Conservation (phyloP, 1,139 yeast species). For the Nakaseomyces nivariensis region DNA sequence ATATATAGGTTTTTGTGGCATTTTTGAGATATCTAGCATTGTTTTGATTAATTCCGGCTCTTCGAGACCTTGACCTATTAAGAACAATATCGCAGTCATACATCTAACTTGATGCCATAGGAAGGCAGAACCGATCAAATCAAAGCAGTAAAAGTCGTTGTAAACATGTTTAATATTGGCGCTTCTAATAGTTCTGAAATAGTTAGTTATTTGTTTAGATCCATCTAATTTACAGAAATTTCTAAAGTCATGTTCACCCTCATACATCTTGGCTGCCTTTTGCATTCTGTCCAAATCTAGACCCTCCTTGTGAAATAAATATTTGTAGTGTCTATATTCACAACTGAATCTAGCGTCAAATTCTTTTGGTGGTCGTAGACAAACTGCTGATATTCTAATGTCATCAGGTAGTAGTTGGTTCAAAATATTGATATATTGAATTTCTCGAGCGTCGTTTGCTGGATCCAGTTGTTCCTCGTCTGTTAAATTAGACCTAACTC, state of each 20-base stretch:
- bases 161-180: slow-evolving; percentile 41
- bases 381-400: slow-evolving; percentile 70
- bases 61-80: slow-evolving; percentile 75
- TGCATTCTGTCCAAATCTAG: slow-evolving; percentile 61
- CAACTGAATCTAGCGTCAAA: slow-evolving; percentile 96
- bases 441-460: slow-evolving; percentile 50
- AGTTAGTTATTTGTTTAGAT: slow-evolving; percentile 80
- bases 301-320: slow-evolving; percentile 49
- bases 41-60: slow-evolving; percentile 44
- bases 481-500: slow-evolving; percentile 58
- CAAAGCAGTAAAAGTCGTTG: slow-evolving; percentile 51
- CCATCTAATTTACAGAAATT: slow-evolving; percentile 94
- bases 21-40: slow-evolving; percentile 47
- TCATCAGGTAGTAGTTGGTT: slow-evolving; percentile 75
- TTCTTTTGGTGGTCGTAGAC: slow-evolving; percentile 68
- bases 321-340: slow-evolving; percentile 69
- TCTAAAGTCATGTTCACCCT: slow-evolving; percentile 83
- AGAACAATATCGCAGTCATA: slow-evolving; percentile 75
- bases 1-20: slow-evolving; percentile 67
- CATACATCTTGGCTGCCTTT: slow-evolving; percentile 52
- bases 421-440: slow-evolving; percentile 65
- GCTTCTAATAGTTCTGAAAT: slow-evolving; percentile 44
- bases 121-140: slow-evolving; percentile 81
- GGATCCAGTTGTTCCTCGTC: slow-evolving; percentile 48
- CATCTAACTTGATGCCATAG: slow-evolving; percentile 98